Evolutionary conservation across 2,329 filamentous ascomycete genomes (phyloP).

Genomic region (Cadophora luteo-olivacea): DNA sequence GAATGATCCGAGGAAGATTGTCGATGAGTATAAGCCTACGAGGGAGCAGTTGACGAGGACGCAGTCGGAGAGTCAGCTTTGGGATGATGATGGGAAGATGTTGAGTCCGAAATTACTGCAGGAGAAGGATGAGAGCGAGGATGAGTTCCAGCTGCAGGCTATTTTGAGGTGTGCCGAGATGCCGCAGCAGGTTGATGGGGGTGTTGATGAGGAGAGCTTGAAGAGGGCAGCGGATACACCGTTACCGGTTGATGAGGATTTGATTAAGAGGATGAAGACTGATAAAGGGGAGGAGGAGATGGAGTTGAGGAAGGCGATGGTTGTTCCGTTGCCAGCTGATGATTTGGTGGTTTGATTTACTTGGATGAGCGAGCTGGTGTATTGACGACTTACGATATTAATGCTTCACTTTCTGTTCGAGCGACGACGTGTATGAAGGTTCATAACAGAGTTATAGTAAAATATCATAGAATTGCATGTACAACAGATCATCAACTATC

Average conservation of each 20-base stretch:
- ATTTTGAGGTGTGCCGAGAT: conserved; percentile 34
- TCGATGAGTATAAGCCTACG: conserved; percentile 35
- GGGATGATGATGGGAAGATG: conserved; percentile 39
- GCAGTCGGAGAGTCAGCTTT: conserved; percentile 30
- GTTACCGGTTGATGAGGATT: conserved; percentile 34
- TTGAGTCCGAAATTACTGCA: neutral
- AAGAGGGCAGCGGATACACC: conserved; percentile 33
- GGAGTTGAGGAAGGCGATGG: neutral
- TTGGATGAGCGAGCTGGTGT: neutral
- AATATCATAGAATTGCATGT: neutral
- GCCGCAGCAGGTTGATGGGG: conserved; percentile 35
- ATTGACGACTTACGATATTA: neutral
- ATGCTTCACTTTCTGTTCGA: neutral
- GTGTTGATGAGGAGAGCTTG: conserved; percentile 34
- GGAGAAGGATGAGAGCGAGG: conserved; percentile 23
- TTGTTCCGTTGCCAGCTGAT: conserved; percentile 3
- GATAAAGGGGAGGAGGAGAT: neutral
- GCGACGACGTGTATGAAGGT: too few species aligned
- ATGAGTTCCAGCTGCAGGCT: conserved; percentile 38
- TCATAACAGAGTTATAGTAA: neutral
- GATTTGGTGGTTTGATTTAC: neutral
- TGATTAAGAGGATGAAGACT: neutral
- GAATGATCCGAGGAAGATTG: conserved; percentile 30
- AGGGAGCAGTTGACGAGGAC: conserved; percentile 27
- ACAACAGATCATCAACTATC: neutral